A percentile compares a stretch with the other conserved stretches of the same genome.
phyloP scores from a whole-genome alignment of 495 filamentous ascomycete genomes.

The Bryoglossum gracile region DNA sequence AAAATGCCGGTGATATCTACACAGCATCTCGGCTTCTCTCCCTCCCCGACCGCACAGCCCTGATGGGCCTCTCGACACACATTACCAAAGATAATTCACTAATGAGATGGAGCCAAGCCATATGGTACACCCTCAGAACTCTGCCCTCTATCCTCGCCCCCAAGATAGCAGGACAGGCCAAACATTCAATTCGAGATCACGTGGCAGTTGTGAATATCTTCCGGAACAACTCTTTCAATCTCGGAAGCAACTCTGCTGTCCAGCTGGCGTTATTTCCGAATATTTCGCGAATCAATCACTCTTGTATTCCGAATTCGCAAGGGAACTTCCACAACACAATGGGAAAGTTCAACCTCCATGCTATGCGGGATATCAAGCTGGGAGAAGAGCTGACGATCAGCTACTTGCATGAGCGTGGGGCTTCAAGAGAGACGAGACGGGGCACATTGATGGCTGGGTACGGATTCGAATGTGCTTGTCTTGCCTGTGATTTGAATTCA shows the following conservation, averaged over 20 bases:
- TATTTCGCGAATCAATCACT: constrained; percentile 17
- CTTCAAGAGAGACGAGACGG: background rate
- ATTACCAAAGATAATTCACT: background rate
- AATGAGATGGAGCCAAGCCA: constrained; percentile 10
- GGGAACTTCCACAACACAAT: constrained; percentile 10
- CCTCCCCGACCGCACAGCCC: background rate
- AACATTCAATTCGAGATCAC: background rate
- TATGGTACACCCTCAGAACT: constrained; percentile 1
- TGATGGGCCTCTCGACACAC: constrained; percentile 1
- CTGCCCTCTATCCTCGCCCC: background rate
- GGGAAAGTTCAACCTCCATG: constrained; percentile 26
- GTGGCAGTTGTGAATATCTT: constrained; percentile 7
- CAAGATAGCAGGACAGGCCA: background rate
- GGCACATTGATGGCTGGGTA: constrained; percentile 4
- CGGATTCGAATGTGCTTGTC: constrained; percentile 16
- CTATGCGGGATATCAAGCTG: constrained; percentile 56
- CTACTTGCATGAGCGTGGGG: constrained; percentile 37
- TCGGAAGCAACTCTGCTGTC: background rate
- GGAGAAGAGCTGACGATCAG: constrained; percentile 78
- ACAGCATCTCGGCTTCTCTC: constrained; percentile 3
- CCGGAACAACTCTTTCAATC: constrained; percentile 12
- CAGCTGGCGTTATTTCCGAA: constrained; percentile 10
- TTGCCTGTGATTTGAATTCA: constrained; percentile 8
- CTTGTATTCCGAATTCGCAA: constrained; percentile 17
- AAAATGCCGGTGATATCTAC: constrained; percentile 8